Evolutionary conservation across 495 filamentous ascomycete species (phyloP).

Genomic region (Pyrenopolyporus hunteri): DNA sequence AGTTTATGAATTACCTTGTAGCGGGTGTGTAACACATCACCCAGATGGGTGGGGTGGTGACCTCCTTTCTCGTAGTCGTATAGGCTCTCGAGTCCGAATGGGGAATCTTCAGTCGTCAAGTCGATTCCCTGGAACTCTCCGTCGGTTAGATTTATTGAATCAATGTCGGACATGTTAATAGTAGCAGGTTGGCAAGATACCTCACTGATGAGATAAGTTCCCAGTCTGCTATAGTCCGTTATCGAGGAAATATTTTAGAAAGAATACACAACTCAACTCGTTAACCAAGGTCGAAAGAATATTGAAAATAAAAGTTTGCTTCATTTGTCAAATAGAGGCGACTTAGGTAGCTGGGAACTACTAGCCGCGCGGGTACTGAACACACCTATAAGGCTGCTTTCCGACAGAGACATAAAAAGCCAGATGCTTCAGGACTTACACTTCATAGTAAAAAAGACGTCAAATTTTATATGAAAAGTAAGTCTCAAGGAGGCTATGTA

Average conservation of each 20-base stretch:
- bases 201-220: neutral
- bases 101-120: neutral
- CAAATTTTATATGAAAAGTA: neutral
- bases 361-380: neutral
- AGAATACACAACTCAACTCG: too few relatives aligned
- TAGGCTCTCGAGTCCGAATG: slow-evolving; percentile 31
- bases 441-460: neutral
- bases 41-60: slow-evolving; percentile 48
- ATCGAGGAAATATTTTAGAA: neutral
- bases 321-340: neutral
- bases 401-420: too few relatives aligned
- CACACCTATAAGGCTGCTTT: neutral
- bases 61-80: slow-evolving; percentile 43
- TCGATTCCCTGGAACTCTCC: neutral
- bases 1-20: slow-evolving; percentile 52
- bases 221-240: neutral
- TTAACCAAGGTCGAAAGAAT: neutral
- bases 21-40: slow-evolving; percentile 43
- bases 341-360: neutral
- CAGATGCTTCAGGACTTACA: neutral
- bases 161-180: neutral
- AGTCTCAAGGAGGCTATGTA: too few relatives aligned
- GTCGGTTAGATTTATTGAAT: neutral
- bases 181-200: too few relatives aligned
- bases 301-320: neutral